These are phyloP conservation scores for Oxytropis ochrocephala DNA, from an alignment of 306 rosid genomes.

Conservation along the genomic window DNA sequence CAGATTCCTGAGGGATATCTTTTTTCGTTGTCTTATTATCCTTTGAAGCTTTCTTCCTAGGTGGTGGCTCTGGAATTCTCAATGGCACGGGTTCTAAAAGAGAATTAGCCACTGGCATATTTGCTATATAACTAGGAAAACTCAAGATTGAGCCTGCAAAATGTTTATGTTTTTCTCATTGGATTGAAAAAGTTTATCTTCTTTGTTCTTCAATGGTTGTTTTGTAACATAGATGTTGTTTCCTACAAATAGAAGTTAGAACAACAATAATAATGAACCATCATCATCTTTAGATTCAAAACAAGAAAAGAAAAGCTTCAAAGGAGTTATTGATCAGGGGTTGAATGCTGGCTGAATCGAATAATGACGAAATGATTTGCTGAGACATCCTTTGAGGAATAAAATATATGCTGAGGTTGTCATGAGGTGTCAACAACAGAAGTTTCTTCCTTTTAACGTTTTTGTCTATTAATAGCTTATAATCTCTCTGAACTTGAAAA, in stretches of 20 bases:
- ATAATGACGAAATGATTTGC: not conserved
- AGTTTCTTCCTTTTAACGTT: conserved; percentile 2
- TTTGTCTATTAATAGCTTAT: conserved; percentile 31
- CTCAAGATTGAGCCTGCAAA: not conserved
- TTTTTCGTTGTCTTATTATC: not conserved
- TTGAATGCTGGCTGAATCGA: not conserved
- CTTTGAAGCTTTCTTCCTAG: conserved; percentile 2
- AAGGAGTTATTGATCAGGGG: not conserved
- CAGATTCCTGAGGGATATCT: conserved; percentile 13
- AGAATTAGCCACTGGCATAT: conserved; percentile 26
- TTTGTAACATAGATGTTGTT: not conserved
- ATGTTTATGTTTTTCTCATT: not conserved
- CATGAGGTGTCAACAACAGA: conserved; percentile 25
- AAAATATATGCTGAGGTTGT: conserved; percentile 18
- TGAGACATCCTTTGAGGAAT: conserved; percentile 11
- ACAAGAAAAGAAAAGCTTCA: not conserved
- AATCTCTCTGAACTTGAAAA: conserved; percentile 13
- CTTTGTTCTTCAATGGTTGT: conserved; percentile 8
- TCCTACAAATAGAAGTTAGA: conserved; percentile 15
- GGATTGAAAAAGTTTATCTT: conserved; percentile 10
- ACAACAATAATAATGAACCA: not conserved
- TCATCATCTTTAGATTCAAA: not conserved
- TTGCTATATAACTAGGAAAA: not conserved
- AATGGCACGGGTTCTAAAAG: conserved; percentile 18
- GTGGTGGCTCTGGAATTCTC: conserved; percentile 19